Conservation (phyloP, 2,329 filamentous ascomycete genomes). For the Byssochlamys sp. region DNA sequence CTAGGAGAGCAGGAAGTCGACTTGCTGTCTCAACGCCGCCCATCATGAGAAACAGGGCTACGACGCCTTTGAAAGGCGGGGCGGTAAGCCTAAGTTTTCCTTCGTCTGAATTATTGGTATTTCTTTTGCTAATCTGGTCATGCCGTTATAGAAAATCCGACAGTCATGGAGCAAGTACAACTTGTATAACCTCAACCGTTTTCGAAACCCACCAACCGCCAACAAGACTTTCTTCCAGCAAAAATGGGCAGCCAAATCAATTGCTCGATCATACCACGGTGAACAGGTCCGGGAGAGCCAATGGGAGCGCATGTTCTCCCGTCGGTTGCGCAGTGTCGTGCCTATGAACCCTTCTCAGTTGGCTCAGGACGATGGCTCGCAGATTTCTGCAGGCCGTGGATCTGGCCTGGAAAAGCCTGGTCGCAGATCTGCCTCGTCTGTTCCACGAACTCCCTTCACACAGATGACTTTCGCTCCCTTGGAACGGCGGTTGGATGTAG, state of each 20-base stretch:
- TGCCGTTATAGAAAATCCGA: slow-evolving; percentile 63
- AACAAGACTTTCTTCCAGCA: slow-evolving; percentile 83
- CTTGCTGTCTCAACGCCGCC: slow-evolving; percentile 9
- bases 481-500: slow-evolving; percentile 85
- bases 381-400: slow-evolving; percentile 73
- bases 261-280: slow-evolving; percentile 80
- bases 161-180: slow-evolving; percentile 98
- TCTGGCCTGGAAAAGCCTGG: slow-evolving; percentile 49
- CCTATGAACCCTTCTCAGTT: slow-evolving; percentile 75
- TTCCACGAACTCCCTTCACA: slow-evolving; percentile 68
- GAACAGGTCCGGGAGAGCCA: slow-evolving; percentile 86
- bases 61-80: slow-evolving; percentile 29
- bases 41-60: slow-evolving; percentile 39
- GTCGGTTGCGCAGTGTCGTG: slow-evolving; percentile 69
- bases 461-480: slow-evolving; percentile 89
- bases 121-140: slow-evolving; percentile 3
- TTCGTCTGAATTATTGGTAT: background rate
- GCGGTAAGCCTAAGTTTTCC: slow-evolving; percentile 21
- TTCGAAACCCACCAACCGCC: slow-evolving; percentile 37
- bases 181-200: slow-evolving; percentile 70
- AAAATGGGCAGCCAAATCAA: slow-evolving; percentile 87
- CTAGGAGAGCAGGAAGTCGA: slow-evolving; percentile 2
- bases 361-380: slow-evolving; percentile 69
- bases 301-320: slow-evolving; percentile 87
- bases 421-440: slow-evolving; percentile 14